These are phyloP conservation scores for Scenedesmus sp. DNA, from an alignment of 163 green algal species.

Conservation along the genomic window DNA sequence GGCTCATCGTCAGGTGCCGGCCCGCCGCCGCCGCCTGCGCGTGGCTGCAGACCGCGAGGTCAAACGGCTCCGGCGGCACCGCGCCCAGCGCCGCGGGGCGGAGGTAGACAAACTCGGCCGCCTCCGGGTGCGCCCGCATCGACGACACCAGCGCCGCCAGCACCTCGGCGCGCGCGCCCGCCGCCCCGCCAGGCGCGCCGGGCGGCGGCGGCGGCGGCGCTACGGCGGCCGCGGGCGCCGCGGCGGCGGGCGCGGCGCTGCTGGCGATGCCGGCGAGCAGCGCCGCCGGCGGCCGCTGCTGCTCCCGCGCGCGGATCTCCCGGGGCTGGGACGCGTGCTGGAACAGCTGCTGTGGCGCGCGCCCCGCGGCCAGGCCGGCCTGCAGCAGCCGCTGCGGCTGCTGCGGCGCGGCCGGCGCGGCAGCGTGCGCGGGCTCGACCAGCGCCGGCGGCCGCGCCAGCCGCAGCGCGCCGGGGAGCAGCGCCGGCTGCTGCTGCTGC, in stretches of 20 bases:
- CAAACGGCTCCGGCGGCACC: slow-evolving; percentile 31
- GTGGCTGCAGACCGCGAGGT: slow-evolving; percentile 29
- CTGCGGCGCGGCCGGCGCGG: too few relatives aligned
- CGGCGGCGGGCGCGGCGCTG: slow-evolving; percentile 4
- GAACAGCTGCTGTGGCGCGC: background rate
- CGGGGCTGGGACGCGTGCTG: slow-evolving; percentile 12
- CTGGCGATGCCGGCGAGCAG: background rate
- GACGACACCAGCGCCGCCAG: slow-evolving; percentile 2
- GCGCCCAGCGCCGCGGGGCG: background rate
- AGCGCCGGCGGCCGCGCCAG: too few relatives aligned
- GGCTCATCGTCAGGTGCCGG: slow-evolving; percentile 52
- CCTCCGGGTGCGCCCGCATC: slow-evolving; percentile 1
- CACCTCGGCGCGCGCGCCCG: slow-evolving; percentile 9
- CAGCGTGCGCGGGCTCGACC: too few relatives aligned
- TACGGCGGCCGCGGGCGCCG: slow-evolving; percentile 9
- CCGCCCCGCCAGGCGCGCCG: too few relatives aligned
- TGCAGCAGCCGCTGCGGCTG: too few relatives aligned
- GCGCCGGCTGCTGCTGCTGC: slow-evolving; percentile 3
- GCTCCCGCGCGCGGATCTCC: background rate
- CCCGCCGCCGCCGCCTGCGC: background rate
- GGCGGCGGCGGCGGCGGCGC: background rate
- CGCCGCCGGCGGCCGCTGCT: background rate
- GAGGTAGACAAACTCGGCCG: slow-evolving; percentile 39
- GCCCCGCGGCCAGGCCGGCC: too few relatives aligned
- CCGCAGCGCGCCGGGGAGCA: too few relatives aligned